These are phyloP conservation scores for Aphanomyces stellatus DNA, from an alignment of 352 stramenopile species.

Conservation along the genomic window DNA sequence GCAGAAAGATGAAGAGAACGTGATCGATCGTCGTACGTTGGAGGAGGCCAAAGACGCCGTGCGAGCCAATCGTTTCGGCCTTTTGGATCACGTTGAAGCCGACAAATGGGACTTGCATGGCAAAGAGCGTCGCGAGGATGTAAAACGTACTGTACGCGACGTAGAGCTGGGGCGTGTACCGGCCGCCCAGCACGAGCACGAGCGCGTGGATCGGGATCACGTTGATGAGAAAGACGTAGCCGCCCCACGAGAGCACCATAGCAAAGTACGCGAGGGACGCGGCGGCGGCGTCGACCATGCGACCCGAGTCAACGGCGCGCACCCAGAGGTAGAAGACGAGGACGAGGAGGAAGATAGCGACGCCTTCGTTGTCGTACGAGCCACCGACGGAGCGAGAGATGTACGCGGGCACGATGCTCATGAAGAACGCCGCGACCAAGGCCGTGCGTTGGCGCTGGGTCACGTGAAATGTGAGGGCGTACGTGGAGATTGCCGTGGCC, in stretches of 20 bases:
- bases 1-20: background rate
- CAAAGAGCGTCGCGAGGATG: conserved; percentile 88
- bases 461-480: conserved; percentile 80
- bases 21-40: conserved; percentile 30
- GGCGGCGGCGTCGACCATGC: conserved; percentile 54
- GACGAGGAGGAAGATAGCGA: conserved; percentile 97
- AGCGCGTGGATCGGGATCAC: conserved; percentile 95
- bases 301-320: conserved; percentile 59
- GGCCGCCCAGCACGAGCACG: conserved; percentile 81
- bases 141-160: conserved; percentile 98
- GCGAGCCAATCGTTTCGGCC: conserved; percentile 58
- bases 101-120: conserved; percentile 98
- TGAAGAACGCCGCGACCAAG: conserved; percentile 86
- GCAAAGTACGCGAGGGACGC: conserved; percentile 92
- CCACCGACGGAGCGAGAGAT: conserved; percentile 96
- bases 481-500: conserved; percentile 76
- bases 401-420: conserved; percentile 95
- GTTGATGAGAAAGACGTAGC: conserved; percentile 99
- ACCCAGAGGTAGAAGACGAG: conserved; percentile 97
- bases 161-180: conserved; percentile 91
- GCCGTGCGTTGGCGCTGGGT: conserved; percentile 55
- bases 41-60: conserved; percentile 92
- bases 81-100: conserved; percentile 93
- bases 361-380: conserved; percentile 98
- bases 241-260: conserved; percentile 95